Evolutionary conservation across 2,329 filamentous ascomycete genomes (phyloP).

Genomic region (Fusarium decemcellulare): DNA sequence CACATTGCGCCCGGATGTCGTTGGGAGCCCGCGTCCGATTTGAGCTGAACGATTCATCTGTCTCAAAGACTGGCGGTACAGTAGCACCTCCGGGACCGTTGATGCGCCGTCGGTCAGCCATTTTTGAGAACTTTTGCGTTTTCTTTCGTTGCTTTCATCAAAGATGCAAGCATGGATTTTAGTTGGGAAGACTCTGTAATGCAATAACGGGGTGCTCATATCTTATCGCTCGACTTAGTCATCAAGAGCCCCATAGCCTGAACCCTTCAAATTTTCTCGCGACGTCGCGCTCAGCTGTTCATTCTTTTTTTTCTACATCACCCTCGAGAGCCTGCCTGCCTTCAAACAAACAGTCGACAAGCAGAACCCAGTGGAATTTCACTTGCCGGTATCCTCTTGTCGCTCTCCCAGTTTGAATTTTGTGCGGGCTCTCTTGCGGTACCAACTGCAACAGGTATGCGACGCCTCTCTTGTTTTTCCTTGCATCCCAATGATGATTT

Average conservation of each 20-base stretch:
- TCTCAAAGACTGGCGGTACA: conserved; percentile 78
- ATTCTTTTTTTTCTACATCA: conserved; percentile 31
- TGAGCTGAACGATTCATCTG: conserved; percentile 58
- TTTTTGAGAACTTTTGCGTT: conserved; percentile 51
- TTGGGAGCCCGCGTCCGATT: conserved; percentile 73
- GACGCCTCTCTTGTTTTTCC: conserved; percentile 13
- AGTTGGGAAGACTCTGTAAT: conserved; percentile 21
- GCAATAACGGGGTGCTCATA: conserved; percentile 26
- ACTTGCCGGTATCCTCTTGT: neutral
- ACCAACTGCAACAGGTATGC: conserved; percentile 42
- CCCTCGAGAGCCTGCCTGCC: conserved; percentile 17
- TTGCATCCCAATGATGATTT: conserved; percentile 65
- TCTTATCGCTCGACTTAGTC: conserved; percentile 38
- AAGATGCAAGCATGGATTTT: conserved; percentile 38
- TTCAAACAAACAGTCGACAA: neutral
- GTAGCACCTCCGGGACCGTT: conserved; percentile 90
- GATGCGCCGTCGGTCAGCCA: conserved; percentile 89
- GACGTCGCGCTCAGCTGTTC: conserved; percentile 3
- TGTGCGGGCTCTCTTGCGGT: neutral
- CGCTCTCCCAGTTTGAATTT: neutral
- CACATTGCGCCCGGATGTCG: conserved; percentile 89
- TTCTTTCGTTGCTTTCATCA: conserved; percentile 5
- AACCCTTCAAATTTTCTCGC: conserved; percentile 42
- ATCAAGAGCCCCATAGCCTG: conserved; percentile 30
- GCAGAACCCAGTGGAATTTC: conserved; percentile 3